phyloP scores from a whole-genome alignment of 345 rosid species.

The Eucalyptus regnans region DNA sequence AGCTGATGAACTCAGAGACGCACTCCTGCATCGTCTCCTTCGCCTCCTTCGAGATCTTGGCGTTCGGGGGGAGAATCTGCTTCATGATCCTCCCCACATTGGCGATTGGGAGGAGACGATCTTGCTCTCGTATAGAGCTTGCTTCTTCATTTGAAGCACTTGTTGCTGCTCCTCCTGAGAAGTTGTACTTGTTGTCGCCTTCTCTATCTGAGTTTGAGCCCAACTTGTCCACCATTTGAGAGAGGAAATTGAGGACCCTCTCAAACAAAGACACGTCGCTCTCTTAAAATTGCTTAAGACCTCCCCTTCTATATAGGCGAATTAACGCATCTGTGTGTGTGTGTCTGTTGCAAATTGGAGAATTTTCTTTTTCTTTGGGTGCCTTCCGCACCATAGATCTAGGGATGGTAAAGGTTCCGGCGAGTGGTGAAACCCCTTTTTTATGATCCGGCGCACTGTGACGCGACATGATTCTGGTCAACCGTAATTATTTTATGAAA shows the following conservation, averaged over 20 bases:
- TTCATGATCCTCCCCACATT: conserved; percentile 74
- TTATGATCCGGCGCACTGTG: not conserved
- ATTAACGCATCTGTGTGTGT: not conserved
- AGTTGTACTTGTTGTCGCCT: not conserved
- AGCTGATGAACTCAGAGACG: conserved; percentile 77
- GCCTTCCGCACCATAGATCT: not conserved
- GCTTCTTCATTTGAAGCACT: not conserved
- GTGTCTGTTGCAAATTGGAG: not conserved
- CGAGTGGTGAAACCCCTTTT: not conserved
- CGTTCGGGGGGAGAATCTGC: conserved; percentile 59
- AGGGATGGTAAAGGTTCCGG: not conserved
- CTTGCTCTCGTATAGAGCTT: conserved; percentile 24
- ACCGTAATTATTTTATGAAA: not conserved
- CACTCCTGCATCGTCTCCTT: conserved; percentile 79
- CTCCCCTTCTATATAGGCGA: not conserved
- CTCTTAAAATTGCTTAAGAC: not conserved
- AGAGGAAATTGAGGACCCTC: not conserved
- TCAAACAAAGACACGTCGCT: not conserved
- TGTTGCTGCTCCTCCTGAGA: not conserved
- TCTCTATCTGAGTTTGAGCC: not conserved
- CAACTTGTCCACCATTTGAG: not conserved
- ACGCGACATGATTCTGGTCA: not conserved
- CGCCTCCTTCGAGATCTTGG: conserved; percentile 74
- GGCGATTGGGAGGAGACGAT: conserved; percentile 59
- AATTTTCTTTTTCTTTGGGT: not conserved